Evolutionary conservation across 2,329 filamentous ascomycete genomes (phyloP).

Genomic region (Aureobasidium leucospermi): DNA sequence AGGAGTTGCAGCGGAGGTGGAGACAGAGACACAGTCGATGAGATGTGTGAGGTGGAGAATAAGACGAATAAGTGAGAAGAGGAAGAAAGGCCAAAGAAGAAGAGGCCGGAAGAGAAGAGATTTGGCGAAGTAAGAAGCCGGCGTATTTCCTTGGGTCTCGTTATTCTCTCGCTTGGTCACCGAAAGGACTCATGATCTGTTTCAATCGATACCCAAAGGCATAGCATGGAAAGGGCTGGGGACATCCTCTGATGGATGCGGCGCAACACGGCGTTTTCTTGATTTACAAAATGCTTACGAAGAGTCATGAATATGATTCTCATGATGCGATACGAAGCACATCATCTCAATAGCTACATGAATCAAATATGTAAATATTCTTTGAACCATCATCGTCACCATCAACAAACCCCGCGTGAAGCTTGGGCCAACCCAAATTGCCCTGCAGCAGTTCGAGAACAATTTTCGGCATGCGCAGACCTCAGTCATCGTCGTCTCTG

Average conservation of each 20-base stretch:
- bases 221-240: constrained; percentile 8
- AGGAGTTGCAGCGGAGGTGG: constrained; percentile 40
- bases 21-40: constrained; percentile 20
- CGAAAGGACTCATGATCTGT: constrained; percentile 1
- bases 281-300: no score
- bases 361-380: not conserved
- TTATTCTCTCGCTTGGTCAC: constrained; percentile 5
- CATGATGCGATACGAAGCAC: not conserved
- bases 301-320: not conserved
- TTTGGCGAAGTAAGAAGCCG: not conserved
- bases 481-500: not conserved
- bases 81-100: not conserved
- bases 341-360: not conserved
- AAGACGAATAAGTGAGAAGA: not conserved
- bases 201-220: constrained; percentile 11
- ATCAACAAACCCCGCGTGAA: not conserved
- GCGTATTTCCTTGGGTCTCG: not conserved
- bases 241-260: not conserved
- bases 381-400: not conserved
- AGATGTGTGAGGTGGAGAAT: not conserved
- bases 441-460: constrained; percentile 7
- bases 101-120: not conserved
- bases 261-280: not conserved
- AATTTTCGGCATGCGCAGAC: not conserved
- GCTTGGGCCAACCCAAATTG: not conserved